phyloP scores from a whole-genome alignment of 805 yeast species.

The Priceomyces melissophilus region DNA sequence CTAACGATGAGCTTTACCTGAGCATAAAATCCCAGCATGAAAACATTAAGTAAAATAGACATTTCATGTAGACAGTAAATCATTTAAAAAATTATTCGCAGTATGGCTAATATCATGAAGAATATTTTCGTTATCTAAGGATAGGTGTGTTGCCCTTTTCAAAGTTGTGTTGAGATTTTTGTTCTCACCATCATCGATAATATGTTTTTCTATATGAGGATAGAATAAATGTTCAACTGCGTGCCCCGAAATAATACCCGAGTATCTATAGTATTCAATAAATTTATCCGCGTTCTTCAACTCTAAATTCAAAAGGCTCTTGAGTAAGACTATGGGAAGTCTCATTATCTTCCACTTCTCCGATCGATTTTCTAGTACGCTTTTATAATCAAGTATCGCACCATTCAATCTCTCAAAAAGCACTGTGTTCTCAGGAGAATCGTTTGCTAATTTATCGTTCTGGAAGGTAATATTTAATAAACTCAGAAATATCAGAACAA shows the following conservation, averaged over 20 bases:
- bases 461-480: too few species aligned
- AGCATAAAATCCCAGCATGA: too few species aligned
- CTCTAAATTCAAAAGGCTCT: background rate
- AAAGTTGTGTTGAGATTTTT: background rate
- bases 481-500: conserved; percentile 1
- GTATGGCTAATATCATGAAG: background rate
- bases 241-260: conserved; percentile 1
- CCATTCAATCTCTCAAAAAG: background rate
- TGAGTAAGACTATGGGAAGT: background rate
- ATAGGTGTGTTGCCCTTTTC: background rate
- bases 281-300: background rate
- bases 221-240: conserved; percentile 2
- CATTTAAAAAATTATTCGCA: too few species aligned
- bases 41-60: too few species aligned
- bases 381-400: background rate
- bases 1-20: too few species aligned
- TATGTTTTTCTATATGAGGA: background rate
- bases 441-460: too few species aligned
- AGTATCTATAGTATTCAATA: conserved; percentile 1
- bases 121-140: background rate
- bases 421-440: too few species aligned
- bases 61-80: too few species aligned
- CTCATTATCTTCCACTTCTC: conserved; percentile 1
- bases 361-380: background rate
- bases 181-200: background rate